Evolutionary conservation across 495 filamentous ascomycete genomes (phyloP).

Genomic region (Paragyromitra xinjiangensis): DNA sequence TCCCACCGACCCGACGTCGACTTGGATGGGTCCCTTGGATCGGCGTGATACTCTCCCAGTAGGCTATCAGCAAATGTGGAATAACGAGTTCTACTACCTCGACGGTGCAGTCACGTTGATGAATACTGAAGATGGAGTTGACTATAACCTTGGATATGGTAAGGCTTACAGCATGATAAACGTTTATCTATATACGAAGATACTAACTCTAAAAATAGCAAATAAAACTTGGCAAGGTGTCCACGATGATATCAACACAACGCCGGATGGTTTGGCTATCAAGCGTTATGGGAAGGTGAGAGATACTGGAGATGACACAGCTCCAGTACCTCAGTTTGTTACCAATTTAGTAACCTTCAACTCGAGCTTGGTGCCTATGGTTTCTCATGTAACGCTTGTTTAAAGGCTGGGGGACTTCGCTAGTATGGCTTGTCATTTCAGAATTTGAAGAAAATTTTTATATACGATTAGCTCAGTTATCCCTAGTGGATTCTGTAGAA

Average conservation of each 20-base stretch:
- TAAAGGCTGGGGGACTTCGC: neutral
- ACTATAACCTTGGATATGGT: constrained; percentile 19
- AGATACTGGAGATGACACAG: neutral
- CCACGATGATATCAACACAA: constrained; percentile 9
- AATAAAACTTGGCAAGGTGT: constrained; percentile 3
- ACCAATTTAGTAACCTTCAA: constrained; percentile 17
- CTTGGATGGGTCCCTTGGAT: constrained; percentile 7
- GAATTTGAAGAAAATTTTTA: neutral
- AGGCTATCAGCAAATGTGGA: constrained; percentile 24
- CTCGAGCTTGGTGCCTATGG: constrained; percentile 2
- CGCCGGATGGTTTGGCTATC: neutral
- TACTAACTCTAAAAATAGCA: neutral
- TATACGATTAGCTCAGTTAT: neutral
- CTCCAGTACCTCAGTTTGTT: constrained; percentile 10
- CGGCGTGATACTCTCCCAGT: neutral
- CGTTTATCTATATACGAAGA: neutral
- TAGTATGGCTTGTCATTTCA: neutral
- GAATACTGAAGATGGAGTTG: neutral
- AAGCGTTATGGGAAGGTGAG: constrained; percentile 19
- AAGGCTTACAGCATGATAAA: neutral
- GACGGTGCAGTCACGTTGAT: constrained; percentile 2
- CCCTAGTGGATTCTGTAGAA: neutral
- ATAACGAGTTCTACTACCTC: constrained; percentile 23
- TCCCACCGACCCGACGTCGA: neutral
- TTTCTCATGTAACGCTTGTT: neutral